Percentiles rank a stretch among this genome's conserved stretches.
These are phyloP conservation scores for Aureobasidium sp. DNA, from an alignment of 2,329 filamentous ascomycete genomes.

Conservation along the genomic window DNA sequence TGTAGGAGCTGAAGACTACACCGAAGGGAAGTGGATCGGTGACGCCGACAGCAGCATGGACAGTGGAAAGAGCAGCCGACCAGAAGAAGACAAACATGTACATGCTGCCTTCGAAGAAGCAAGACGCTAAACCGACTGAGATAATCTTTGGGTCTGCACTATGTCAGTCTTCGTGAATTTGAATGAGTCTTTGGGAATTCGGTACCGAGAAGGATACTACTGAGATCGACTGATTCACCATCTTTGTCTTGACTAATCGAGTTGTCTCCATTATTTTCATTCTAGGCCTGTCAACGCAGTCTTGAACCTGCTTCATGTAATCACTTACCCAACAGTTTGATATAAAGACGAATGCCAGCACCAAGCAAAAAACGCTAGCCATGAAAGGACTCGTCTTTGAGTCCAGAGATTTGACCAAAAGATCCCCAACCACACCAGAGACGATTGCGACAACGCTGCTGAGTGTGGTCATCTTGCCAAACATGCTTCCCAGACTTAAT, in stretches of 20 bases:
- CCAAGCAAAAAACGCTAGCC: conserved; percentile 39
- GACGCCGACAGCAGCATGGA: conserved; percentile 19
- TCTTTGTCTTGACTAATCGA: conserved; percentile 6
- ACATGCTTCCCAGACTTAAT: conserved; percentile 44
- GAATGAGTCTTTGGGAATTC: background rate
- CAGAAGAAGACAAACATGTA: conserved; percentile 60
- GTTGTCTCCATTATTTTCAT: conserved; percentile 45
- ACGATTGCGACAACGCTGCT: conserved; percentile 52
- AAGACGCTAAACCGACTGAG: conserved; percentile 46
- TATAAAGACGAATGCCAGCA: conserved; percentile 41
- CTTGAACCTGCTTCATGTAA: background rate
- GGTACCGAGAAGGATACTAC: conserved; percentile 1
- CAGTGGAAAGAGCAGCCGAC: conserved; percentile 43
- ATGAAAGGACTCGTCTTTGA: conserved; percentile 49
- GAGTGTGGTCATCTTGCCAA: conserved; percentile 46
- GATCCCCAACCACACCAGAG: conserved; percentile 48
- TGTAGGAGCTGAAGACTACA: conserved; percentile 52
- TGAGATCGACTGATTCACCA: background rate
- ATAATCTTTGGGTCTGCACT: conserved; percentile 42
- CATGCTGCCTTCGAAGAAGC: conserved; percentile 55
- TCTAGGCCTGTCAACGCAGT: conserved; percentile 26
- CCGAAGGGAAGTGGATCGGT: conserved; percentile 35
- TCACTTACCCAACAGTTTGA: conserved; percentile 43
- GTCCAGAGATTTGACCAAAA: conserved; percentile 42
- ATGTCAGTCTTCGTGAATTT: background rate